These are phyloP conservation scores for Rhodotorula sp. DNA, from an alignment of 1,284 basidiomycete species.

Conservation along the genomic window DNA sequence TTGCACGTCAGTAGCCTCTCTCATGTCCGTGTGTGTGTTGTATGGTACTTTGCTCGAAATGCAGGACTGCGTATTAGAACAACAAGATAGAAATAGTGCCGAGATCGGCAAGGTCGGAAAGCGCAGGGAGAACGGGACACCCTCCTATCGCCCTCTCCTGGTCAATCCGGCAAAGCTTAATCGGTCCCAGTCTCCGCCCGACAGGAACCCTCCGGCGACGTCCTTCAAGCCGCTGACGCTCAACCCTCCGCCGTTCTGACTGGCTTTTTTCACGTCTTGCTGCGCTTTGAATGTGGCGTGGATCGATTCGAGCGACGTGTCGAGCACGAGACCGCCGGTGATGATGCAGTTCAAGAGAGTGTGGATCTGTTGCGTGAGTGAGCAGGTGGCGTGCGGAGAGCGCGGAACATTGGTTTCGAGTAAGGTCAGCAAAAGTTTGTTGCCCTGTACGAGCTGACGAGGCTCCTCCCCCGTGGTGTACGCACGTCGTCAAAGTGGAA, in stretches of 20 bases:
- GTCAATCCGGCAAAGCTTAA: constrained; percentile 9
- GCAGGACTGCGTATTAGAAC: not conserved
- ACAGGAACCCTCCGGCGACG: constrained; percentile 1
- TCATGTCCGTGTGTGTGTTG: too few relatives aligned
- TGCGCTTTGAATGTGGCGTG: constrained; percentile 37
- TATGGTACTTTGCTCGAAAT: not conserved
- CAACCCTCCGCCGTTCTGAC: constrained; percentile 13
- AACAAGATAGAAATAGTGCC: not conserved
- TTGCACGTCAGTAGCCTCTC: not conserved
- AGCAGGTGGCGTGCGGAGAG: not conserved
- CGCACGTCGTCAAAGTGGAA: constrained; percentile 96
- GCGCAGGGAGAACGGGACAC: not conserved
- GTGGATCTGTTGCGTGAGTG: constrained; percentile 63
- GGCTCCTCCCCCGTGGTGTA: constrained; percentile 6
- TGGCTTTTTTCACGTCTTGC: constrained; percentile 32
- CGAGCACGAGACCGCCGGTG: constrained; percentile 94
- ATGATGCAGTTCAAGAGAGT: constrained; percentile 92
- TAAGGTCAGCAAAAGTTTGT: too few relatives aligned
- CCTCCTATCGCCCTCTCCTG: constrained; percentile 1
- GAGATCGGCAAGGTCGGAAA: not conserved
- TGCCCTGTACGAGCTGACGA: too few relatives aligned
- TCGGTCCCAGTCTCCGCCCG: constrained; percentile 9
- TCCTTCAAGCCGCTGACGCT: constrained; percentile 12
- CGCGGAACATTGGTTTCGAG: not conserved
- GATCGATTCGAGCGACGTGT: constrained; percentile 60